These are phyloP conservation scores for Blepharisma japonicum DNA, from an alignment of 73 alveolate genomes.

Conservation along the genomic window DNA sequence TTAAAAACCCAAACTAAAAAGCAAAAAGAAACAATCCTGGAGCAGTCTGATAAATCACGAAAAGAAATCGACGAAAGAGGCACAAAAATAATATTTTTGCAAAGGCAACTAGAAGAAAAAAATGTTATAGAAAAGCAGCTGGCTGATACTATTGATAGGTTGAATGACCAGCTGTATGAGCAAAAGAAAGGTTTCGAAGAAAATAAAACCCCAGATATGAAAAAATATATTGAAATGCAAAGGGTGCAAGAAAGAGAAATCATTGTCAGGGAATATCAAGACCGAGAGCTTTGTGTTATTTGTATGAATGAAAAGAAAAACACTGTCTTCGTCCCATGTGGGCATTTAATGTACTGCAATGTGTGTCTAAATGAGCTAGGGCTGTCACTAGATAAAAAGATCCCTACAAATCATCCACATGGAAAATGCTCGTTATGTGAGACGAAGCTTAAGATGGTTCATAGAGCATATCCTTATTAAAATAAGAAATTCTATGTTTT, in stretches of 20 bases:
- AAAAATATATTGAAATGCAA: neutral
- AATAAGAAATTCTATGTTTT: too few relatives aligned
- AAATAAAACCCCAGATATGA: neutral
- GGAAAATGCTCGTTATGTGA: slow-evolving; percentile 19
- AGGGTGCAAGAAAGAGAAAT: slow-evolving; percentile 4
- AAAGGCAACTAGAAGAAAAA: too few relatives aligned
- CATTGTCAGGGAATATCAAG: neutral
- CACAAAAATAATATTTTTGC: too few relatives aligned
- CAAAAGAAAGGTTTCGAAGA: neutral
- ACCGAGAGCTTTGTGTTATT: slow-evolving; percentile 3
- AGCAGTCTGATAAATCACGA: too few relatives aligned
- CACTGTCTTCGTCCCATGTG: slow-evolving; percentile 9
- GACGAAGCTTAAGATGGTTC: neutral
- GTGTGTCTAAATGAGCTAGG: neutral
- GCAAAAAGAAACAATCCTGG: too few relatives aligned
- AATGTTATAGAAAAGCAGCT: too few relatives aligned
- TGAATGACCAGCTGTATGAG: neutral
- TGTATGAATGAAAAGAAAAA: slow-evolving; percentile 24
- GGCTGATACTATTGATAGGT: neutral
- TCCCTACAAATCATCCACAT: slow-evolving; percentile 17
- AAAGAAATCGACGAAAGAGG: too few relatives aligned
- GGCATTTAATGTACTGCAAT: slow-evolving; percentile 20
- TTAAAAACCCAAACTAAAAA: too few relatives aligned
- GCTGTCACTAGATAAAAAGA: neutral
- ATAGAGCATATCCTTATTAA: slow-evolving; percentile 19